A percentile compares a stretch with the other conserved stretches of the same genome.
Conservation (phyloP, 2,329 filamentous ascomycete genomes). For the Phialocephala subalpina region DNA sequence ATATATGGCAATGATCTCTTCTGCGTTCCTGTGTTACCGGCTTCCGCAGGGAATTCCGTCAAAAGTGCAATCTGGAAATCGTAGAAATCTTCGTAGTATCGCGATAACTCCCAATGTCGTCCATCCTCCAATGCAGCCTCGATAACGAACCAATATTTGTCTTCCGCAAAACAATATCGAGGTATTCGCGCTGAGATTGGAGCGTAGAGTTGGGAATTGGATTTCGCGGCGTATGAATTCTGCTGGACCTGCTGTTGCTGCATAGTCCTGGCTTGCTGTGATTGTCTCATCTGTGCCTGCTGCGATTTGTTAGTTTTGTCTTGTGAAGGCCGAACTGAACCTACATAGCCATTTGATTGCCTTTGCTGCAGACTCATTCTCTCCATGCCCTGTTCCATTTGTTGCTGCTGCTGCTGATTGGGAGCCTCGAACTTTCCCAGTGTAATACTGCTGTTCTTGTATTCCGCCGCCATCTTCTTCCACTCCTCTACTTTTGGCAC, state of each 20-base stretch:
- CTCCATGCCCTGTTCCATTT: slow-evolving; percentile 74
- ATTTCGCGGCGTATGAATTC: slow-evolving; percentile 50
- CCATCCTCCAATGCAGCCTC: slow-evolving; percentile 91
- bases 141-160: slow-evolving; percentile 99
- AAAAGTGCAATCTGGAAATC: slow-evolving; percentile 97
- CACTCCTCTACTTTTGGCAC: slow-evolving; percentile 97
- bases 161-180: slow-evolving; percentile 93
- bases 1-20: slow-evolving; percentile 92
- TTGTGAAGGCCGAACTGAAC: slow-evolving; percentile 18
- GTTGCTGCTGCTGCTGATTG: slow-evolving; percentile 54
- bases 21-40: slow-evolving; percentile 82
- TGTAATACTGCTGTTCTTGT: slow-evolving; percentile 98
- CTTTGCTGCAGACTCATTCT: slow-evolving; percentile 78
- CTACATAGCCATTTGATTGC: slow-evolving; percentile 60
- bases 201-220: slow-evolving; percentile 68
- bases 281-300: slow-evolving; percentile 36
- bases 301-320: slow-evolving; percentile 14
- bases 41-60: slow-evolving; percentile 90
- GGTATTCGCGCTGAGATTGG: slow-evolving; percentile 87
- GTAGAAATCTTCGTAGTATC: slow-evolving; percentile 98
- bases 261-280: slow-evolving; percentile 35
- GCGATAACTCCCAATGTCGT: slow-evolving; percentile 88
- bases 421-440: slow-evolving; percentile 85
- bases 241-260: slow-evolving; percentile 41
- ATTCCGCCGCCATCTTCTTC: slow-evolving; percentile 99